Evolutionary conservation across 2,329 filamentous ascomycete genomes (phyloP).

Genomic region (Triangularia verruculosa): DNA sequence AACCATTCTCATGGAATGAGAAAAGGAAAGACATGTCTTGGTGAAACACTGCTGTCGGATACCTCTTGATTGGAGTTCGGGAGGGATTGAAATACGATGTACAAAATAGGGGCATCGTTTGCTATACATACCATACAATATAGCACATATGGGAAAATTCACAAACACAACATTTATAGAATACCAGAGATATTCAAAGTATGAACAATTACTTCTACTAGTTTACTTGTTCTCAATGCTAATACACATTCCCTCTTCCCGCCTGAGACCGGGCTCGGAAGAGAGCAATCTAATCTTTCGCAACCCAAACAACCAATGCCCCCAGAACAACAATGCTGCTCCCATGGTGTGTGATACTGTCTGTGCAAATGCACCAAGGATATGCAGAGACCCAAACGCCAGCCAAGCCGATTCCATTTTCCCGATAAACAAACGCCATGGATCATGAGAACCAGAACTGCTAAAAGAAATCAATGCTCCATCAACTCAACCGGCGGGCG

Average conservation of each 20-base stretch:
- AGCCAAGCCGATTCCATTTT: neutral
- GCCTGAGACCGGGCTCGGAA: neutral
- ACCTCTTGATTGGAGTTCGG: neutral
- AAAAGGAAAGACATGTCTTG: neutral
- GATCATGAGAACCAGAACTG: neutral
- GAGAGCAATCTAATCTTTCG: neutral
- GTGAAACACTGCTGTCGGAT: neutral
- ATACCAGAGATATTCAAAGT: neutral
- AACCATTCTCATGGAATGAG: neutral
- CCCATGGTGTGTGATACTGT: neutral
- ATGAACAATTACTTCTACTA: neutral
- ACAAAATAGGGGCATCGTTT: neutral
- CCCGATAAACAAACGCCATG: neutral
- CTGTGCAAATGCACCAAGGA: neutral
- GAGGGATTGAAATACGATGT: neutral
- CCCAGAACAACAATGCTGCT: neutral
- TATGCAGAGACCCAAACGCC: neutral
- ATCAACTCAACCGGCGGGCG: constrained; percentile 66
- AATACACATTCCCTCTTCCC: neutral
- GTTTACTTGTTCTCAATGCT: neutral
- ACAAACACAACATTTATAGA: neutral
- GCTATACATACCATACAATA: neutral
- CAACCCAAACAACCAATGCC: neutral
- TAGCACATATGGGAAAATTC: neutral
- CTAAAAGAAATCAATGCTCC: constrained; percentile 40